phyloP scores from a whole-genome alignment of 1,284 basidiomycete genomes.

The Exsudoporus floridanus region DNA sequence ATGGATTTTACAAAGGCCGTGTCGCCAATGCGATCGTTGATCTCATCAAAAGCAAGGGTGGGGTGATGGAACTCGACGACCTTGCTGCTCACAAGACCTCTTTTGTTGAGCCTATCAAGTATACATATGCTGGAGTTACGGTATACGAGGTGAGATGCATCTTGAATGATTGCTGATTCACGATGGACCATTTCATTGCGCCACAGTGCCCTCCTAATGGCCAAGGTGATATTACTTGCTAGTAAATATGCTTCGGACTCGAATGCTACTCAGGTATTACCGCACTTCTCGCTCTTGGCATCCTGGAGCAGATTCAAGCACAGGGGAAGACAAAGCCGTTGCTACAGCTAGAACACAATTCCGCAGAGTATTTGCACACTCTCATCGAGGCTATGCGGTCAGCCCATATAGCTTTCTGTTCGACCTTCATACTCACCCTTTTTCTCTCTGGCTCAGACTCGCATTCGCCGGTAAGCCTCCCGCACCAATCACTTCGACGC shows the following conservation, averaged over 20 bases:
- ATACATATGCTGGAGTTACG: conserved; percentile 81
- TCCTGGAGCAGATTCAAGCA: conserved; percentile 83
- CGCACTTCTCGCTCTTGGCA: conserved; percentile 87
- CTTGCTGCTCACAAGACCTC: conserved; percentile 77
- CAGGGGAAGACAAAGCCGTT: conserved; percentile 71
- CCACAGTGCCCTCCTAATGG: conserved; percentile 88
- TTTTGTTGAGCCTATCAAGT: conserved; percentile 87
- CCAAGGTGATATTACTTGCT: conserved; percentile 57
- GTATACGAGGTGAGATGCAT: conserved; percentile 72
- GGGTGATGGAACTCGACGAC: conserved; percentile 88
- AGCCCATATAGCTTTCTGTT: conserved; percentile 23
- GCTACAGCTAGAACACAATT: conserved; percentile 83
- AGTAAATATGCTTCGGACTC: not conserved
- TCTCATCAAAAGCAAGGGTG: conserved; percentile 78
- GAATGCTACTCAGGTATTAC: conserved; percentile 61
- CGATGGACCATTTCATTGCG: not conserved
- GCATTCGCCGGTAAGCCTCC: conserved; percentile 68
- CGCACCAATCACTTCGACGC: not conserved
- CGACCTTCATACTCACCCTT: conserved; percentile 3
- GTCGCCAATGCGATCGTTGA: conserved; percentile 90
- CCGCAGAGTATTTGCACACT: conserved; percentile 82
- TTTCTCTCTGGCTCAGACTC: conserved; percentile 44
- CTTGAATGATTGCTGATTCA: conserved; percentile 1
- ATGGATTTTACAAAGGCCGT: conserved; percentile 90
- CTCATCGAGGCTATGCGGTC: conserved; percentile 83